Evolutionary conservation across 1,284 basidiomycete species (phyloP).

Genomic region (Flammula alnicola): DNA sequence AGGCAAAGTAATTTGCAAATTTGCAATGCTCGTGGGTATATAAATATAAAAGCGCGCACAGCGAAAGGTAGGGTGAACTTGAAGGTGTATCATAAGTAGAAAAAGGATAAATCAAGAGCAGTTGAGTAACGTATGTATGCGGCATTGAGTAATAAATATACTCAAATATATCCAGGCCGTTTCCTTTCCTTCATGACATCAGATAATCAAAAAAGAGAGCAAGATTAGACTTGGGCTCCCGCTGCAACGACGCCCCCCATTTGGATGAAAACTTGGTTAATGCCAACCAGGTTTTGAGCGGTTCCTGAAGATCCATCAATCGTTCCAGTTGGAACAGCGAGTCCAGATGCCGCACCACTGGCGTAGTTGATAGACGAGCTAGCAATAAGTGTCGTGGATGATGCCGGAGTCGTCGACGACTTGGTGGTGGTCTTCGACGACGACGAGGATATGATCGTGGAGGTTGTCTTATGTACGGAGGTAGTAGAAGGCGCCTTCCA

Average conservation of each 20-base stretch:
- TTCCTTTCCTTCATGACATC: conserved; percentile 3
- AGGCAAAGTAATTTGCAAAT: no score
- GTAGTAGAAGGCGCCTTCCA: no score
- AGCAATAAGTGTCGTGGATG: conserved; percentile 9
- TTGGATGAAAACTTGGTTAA: conserved; percentile 28
- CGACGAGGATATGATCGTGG: conserved; percentile 4
- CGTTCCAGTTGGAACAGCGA: conserved; percentile 26
- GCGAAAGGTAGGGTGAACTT: conserved; percentile 2
- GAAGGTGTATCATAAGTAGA: conserved; percentile 9
- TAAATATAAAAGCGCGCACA: conserved; percentile 7
- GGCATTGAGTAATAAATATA: conserved; percentile 8
- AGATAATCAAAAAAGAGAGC: conserved; percentile 7
- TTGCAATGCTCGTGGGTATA: conserved; percentile 5
- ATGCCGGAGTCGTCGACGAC: conserved; percentile 12
- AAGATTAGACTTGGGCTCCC: conserved; percentile 20
- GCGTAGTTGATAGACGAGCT: conserved; percentile 19
- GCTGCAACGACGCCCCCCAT: conserved; percentile 26
- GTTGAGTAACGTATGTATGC: conserved; percentile 6
- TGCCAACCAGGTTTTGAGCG: conserved; percentile 23
- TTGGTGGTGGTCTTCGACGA: conserved; percentile 9
- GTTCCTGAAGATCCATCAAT: conserved; percentile 7
- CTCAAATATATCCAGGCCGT: conserved; percentile 14
- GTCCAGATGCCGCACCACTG: conserved; percentile 24
- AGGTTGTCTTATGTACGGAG: neutral
- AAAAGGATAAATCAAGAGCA: conserved; percentile 5